Conservation (phyloP, 768 basidiomycete genomes). For the Leccinum arenicola region DNA sequence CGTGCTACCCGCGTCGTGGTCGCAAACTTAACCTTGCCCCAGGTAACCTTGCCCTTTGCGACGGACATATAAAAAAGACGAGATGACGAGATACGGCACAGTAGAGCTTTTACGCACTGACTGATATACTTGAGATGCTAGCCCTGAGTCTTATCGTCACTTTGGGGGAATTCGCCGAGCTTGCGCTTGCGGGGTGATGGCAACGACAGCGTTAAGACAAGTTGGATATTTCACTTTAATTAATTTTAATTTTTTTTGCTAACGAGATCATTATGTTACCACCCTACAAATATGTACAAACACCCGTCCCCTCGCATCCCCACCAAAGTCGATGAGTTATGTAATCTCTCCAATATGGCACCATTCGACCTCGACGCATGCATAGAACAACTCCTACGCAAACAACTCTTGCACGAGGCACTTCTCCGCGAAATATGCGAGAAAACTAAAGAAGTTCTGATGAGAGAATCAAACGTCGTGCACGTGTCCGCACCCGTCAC, state of each 20-base stretch:
- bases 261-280: slow-evolving; percentile 1
- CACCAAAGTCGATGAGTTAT: not conserved
- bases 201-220: not conserved
- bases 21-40: slow-evolving; percentile 33
- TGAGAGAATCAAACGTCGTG: slow-evolving; percentile 98
- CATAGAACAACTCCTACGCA: slow-evolving; percentile 84
- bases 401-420: slow-evolving; percentile 93
- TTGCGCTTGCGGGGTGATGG: slow-evolving; percentile 5
- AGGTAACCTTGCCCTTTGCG: slow-evolving; percentile 12
- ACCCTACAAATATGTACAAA: slow-evolving; percentile 19
- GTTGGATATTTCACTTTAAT: slow-evolving; percentile 10
- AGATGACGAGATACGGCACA: slow-evolving; percentile 13
- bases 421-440: slow-evolving; percentile 98
- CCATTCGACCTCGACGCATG: slow-evolving; percentile 97
- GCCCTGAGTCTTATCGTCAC: slow-evolving; percentile 12
- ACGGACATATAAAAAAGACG: slow-evolving; percentile 6
- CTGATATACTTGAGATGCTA: not conserved
- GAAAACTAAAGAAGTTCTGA: slow-evolving; percentile 98
- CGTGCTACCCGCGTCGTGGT: slow-evolving; percentile 22
- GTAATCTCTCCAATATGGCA: slow-evolving; percentile 24
- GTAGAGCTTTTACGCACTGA: slow-evolving; percentile 16
- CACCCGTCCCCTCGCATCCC: not conserved
- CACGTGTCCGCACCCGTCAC: slow-evolving; percentile 97
- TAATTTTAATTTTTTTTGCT: slow-evolving; percentile 6
- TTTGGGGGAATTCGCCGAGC: slow-evolving; percentile 2